phyloP scores from a whole-genome alignment of 768 basidiomycete genomes.

The Hygrocybe punicea region DNA sequence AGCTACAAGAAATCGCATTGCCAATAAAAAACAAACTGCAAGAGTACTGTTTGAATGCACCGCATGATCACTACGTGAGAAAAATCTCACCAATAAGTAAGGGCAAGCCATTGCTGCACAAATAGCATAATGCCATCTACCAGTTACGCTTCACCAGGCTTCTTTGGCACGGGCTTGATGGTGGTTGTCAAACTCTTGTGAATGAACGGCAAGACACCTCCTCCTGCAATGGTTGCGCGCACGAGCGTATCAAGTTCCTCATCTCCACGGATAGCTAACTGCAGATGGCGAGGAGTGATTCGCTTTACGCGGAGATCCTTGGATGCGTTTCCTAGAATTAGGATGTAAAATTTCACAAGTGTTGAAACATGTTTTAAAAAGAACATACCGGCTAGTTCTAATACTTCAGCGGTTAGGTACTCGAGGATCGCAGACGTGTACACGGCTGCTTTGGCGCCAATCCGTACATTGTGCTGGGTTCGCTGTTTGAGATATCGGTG shows the following conservation, averaged over 20 bases:
- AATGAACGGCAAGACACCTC: slow-evolving; percentile 84
- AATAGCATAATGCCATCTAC: neutral
- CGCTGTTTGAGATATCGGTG: slow-evolving; percentile 91
- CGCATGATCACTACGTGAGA: neutral
- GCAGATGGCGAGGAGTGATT: slow-evolving; percentile 93
- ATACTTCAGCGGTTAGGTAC: slow-evolving; percentile 93
- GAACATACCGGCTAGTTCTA: slow-evolving; percentile 86
- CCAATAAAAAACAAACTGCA: too few species aligned
- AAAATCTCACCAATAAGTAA: neutral
- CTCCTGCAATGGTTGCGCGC: slow-evolving; percentile 88
- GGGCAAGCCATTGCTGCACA: neutral
- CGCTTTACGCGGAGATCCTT: slow-evolving; percentile 97
- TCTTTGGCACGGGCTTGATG: slow-evolving; percentile 48
- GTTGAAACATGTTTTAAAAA: neutral
- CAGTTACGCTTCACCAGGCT: slow-evolving; percentile 14
- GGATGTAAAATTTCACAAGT: neutral
- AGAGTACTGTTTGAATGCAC: too few species aligned
- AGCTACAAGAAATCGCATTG: too few species aligned
- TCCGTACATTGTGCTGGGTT: slow-evolving; percentile 90
- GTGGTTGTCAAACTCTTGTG: slow-evolving; percentile 74
- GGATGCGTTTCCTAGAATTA: slow-evolving; percentile 78
- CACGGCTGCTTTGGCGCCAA: slow-evolving; percentile 96
- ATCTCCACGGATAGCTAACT: slow-evolving; percentile 94
- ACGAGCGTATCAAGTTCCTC: slow-evolving; percentile 97
- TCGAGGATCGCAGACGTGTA: slow-evolving; percentile 96